Evolutionary conservation across 139 green algal genomes (phyloP), one percentile per base, ranked within the genome.

Genomic region (Closterium sp.): DNA sequence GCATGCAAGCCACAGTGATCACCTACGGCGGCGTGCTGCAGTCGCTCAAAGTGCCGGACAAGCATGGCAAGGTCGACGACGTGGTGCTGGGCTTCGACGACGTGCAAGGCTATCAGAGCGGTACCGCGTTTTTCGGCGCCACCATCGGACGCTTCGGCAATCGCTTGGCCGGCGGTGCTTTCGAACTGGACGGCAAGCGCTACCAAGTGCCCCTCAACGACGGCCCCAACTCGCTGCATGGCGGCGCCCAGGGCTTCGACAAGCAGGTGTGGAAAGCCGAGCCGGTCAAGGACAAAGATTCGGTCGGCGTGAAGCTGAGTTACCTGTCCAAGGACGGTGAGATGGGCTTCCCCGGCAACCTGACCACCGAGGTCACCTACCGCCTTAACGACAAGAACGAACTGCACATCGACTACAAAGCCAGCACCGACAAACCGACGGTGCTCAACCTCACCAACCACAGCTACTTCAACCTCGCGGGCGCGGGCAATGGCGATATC

Each of bases 381-480:
- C 64, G 19, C 64, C 19, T 28, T 19, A 83, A 12, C 12, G 19
- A 83, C 64, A 19, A 83, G 12, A 19, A 83, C 19, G 64, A 12
- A 19, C 19, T 83, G 64, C 12, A 83, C 12, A 83, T 83, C 19
- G 64, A 83, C 12, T 83, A 83, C 64, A 28, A 19, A 19, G 64
- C 64, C 19, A 19, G 19, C 12, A 83, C 64, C 64, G 64, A 83
- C 19, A 83, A 83, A 83, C 12, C 64, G 12, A 83, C 64, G 12
- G 12, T 19, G 64, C 12, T 83, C 12, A 83, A 83, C 19, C 64
- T 83, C 19, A 83, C 64, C 64, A 83, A 83, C 64, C 64, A 83
- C 19, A 28, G 12, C 19, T 99, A 99, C 95, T 99, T 97, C 94
- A 99, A 99, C 95, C 94, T 99, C 43, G 95, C 88, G 23, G 96